phyloP scores from a whole-genome alignment of 2,329 filamentous ascomycete species.

The Blumeria hordei region DNA sequence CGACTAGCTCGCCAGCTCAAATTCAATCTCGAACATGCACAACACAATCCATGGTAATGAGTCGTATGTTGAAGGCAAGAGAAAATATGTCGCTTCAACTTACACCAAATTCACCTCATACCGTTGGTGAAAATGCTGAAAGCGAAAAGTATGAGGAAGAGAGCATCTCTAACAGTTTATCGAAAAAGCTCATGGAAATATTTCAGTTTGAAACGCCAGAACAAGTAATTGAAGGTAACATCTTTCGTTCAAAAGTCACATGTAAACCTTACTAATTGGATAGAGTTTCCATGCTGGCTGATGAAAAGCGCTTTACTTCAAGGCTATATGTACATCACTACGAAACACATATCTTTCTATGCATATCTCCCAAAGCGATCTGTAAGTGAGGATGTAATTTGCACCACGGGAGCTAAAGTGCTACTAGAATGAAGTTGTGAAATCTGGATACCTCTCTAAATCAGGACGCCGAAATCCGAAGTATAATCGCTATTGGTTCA shows the following conservation, averaged over 20 bases:
- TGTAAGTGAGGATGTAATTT: constrained; percentile 22
- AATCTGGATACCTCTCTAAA: constrained; percentile 75
- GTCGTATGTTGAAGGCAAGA: constrained; percentile 50
- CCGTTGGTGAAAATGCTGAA: constrained; percentile 6
- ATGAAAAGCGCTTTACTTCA: constrained; percentile 78
- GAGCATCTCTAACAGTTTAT: constrained; percentile 31
- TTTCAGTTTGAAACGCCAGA: constrained; percentile 65
- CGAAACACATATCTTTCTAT: constrained; percentile 87
- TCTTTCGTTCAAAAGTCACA: not conserved
- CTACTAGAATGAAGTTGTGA: constrained; percentile 42
- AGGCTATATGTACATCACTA: constrained; percentile 88
- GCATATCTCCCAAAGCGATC: constrained; percentile 89
- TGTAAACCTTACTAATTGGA: constrained; percentile 5
- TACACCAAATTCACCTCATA: constrained; percentile 26
- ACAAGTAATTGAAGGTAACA: constrained; percentile 51
- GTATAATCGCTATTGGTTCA: constrained; percentile 83
- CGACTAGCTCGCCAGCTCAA: constrained; percentile 11
- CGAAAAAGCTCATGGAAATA: constrained; percentile 54
- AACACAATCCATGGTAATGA: constrained; percentile 44
- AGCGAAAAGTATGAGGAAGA: constrained; percentile 12
- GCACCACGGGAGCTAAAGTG: constrained; percentile 7
- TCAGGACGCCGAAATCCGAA: constrained; percentile 69
- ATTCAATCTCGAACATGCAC: constrained; percentile 17
- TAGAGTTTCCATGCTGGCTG: constrained; percentile 83
- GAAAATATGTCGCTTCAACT: constrained; percentile 35